phyloP scores from a whole-genome alignment of 2,329 filamentous ascomycete species.

The Calycina herbarum region DNA sequence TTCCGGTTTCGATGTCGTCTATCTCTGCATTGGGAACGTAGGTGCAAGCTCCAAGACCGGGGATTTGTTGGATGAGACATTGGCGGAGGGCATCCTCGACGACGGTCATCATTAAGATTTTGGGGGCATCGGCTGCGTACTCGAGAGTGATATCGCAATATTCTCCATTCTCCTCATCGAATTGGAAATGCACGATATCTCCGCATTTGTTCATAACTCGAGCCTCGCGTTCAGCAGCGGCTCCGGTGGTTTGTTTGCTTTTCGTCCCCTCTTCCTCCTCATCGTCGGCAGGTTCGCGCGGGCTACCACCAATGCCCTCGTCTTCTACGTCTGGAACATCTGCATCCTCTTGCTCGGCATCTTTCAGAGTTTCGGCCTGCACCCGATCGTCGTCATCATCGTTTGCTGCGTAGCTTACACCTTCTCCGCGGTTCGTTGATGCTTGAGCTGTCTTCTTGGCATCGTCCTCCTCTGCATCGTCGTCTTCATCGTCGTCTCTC shows the following conservation, averaged over 20 bases:
- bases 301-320: constrained; percentile 53
- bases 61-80: constrained; percentile 84
- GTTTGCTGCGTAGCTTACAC: constrained; percentile 85
- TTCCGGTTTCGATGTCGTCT: constrained; percentile 48
- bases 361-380: constrained; percentile 60
- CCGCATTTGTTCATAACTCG: constrained; percentile 63
- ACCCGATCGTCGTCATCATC: constrained; percentile 87
- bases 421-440: constrained; percentile 71
- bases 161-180: constrained; percentile 70
- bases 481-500: constrained; percentile 60
- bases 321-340: constrained; percentile 51
- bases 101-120: constrained; percentile 88
- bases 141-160: constrained; percentile 82
- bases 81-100: constrained; percentile 78
- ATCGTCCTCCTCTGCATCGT: constrained; percentile 65
- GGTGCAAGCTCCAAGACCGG: constrained; percentile 71
- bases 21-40: constrained; percentile 61
- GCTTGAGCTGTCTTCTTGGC: constrained; percentile 72
- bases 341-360: constrained; percentile 57
- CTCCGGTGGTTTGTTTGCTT: constrained; percentile 28
- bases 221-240: constrained; percentile 50
- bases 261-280: constrained; percentile 41
- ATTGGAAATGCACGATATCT: constrained; percentile 75
- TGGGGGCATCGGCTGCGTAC: constrained; percentile 78
- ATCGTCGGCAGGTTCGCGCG: constrained; percentile 39